A percentile compares a stretch with the other conserved stretches of the same genome.
phyloP scores from a whole-genome alignment of 805 yeast genomes.

The Wickerhamomyces sydowiorum region DNA sequence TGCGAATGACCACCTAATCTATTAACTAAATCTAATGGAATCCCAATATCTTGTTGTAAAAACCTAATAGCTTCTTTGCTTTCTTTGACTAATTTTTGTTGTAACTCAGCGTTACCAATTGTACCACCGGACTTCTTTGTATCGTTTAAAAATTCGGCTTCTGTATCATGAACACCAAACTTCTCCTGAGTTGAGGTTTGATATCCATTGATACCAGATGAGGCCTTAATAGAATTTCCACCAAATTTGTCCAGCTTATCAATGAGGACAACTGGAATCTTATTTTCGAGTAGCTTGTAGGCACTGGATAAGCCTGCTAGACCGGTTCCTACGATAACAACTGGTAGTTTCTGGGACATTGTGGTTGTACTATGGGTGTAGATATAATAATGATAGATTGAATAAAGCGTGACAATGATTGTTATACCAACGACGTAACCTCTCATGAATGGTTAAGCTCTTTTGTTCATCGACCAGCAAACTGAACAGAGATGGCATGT shows the following conservation, averaged over 20 bases:
- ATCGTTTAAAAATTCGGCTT: constrained; percentile 56
- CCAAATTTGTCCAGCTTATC: constrained; percentile 47
- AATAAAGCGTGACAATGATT: too few species aligned
- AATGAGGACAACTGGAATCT: constrained; percentile 37
- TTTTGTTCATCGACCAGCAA: too few species aligned
- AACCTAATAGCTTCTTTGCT: constrained; percentile 68
- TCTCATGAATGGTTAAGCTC: too few species aligned
- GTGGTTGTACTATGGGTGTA: not conserved
- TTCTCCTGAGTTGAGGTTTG: constrained; percentile 53
- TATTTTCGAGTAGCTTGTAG: constrained; percentile 35
- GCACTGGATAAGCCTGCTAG: constrained; percentile 74
- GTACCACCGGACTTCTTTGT: constrained; percentile 62
- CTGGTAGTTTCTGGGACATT: constrained; percentile 20
- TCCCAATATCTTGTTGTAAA: constrained; percentile 57
- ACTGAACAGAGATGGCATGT: too few species aligned
- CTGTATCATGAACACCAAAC: constrained; percentile 46
- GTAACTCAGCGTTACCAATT: constrained; percentile 52
- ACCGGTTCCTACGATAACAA: constrained; percentile 74
- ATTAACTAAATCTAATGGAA: constrained; percentile 64
- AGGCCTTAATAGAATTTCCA: constrained; percentile 57
- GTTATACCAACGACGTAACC: too few species aligned
- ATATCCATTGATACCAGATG: constrained; percentile 69
- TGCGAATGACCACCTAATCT: constrained; percentile 79
- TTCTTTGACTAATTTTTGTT: constrained; percentile 52
- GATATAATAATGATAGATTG: not conserved